These are phyloP conservation scores for Chrysanthemum seticuspe DNA, from an alignment of 129 eudicot species.

Conservation along the genomic window DNA sequence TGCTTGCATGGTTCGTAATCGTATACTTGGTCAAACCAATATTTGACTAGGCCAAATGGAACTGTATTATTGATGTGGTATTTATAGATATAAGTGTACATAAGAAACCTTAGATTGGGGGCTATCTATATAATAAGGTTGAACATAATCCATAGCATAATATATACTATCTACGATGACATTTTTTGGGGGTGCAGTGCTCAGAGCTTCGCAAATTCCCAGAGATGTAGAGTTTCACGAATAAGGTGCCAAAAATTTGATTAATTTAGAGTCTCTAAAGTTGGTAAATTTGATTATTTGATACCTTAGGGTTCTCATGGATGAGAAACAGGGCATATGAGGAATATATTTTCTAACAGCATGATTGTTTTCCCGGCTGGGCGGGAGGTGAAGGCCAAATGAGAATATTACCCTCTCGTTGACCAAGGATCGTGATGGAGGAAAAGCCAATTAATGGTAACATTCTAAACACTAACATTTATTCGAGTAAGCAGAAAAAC, in stretches of 20 bases:
- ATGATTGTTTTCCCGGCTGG: slow-evolving; percentile 25
- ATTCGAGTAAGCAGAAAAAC: not conserved
- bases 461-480: not conserved
- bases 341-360: slow-evolving; percentile 57
- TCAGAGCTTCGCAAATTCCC: slow-evolving; percentile 82
- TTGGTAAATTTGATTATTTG: slow-evolving; percentile 57
- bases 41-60: slow-evolving; percentile 58
- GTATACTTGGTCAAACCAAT: slow-evolving; percentile 65
- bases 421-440: slow-evolving; percentile 33
- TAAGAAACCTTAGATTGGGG: too few relatives aligned
- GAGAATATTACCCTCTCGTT: not conserved
- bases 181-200: slow-evolving; percentile 78
- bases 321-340: slow-evolving; percentile 45
- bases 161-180: slow-evolving; percentile 25
- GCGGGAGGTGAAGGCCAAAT: slow-evolving; percentile 56
- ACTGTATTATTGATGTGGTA: slow-evolving; percentile 51
- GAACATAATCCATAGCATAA: too few relatives aligned
- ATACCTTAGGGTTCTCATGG: slow-evolving; percentile 52
- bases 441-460: not conserved
- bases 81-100: slow-evolving; percentile 43
- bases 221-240: slow-evolving; percentile 61
- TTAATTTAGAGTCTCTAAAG: slow-evolving; percentile 64
- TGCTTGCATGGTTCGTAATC: slow-evolving; percentile 78
- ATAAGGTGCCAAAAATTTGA: slow-evolving; percentile 61
- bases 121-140: too few relatives aligned